A percentile compares a stretch with the other conserved stretches of the same genome.
Conservation (phyloP, 768 basidiomycete genomes). For the Hericium erinaceus region DNA sequence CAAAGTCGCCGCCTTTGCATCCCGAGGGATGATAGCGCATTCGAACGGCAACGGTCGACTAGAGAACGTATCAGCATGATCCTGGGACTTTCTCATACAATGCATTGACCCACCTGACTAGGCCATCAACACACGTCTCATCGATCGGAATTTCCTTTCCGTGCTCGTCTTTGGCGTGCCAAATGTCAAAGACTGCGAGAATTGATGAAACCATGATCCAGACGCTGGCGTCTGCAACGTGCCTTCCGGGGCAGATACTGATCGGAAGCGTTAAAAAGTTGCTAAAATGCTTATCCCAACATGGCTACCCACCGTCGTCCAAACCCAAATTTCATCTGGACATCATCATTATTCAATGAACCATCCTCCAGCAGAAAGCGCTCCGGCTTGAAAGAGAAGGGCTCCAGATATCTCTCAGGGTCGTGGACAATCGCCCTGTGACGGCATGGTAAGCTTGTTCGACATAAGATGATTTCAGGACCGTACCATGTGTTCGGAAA, state of each 20-base stretch:
- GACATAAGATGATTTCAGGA: too few species aligned
- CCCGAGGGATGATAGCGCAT: neutral
- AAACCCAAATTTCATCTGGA: too few species aligned
- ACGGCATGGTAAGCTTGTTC: too few species aligned
- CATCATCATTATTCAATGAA: too few species aligned
- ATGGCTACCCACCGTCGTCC: too few species aligned
- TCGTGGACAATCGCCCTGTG: too few species aligned
- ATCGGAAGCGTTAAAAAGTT: conserved; percentile 13
- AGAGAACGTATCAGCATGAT: neutral
- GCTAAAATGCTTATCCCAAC: too few species aligned
- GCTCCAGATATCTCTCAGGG: too few species aligned
- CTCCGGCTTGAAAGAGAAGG: too few species aligned
- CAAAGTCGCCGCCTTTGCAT: neutral
- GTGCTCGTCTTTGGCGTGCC: conserved; percentile 1
- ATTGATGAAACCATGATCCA: conserved; percentile 7
- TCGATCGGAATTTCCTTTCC: neutral
- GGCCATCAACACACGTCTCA: neutral
- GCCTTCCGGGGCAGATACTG: conserved; percentile 6
- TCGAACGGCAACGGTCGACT: neutral
- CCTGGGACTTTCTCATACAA: neutral
- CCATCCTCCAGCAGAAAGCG: too few species aligned
- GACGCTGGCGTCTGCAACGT: conserved; percentile 7
- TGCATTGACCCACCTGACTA: neutral
- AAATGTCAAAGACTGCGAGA: neutral
- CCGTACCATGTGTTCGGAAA: conserved; percentile 17